Conservation (phyloP, 208 protist genomes). For the Vickermania ingenoplastis region DNA sequence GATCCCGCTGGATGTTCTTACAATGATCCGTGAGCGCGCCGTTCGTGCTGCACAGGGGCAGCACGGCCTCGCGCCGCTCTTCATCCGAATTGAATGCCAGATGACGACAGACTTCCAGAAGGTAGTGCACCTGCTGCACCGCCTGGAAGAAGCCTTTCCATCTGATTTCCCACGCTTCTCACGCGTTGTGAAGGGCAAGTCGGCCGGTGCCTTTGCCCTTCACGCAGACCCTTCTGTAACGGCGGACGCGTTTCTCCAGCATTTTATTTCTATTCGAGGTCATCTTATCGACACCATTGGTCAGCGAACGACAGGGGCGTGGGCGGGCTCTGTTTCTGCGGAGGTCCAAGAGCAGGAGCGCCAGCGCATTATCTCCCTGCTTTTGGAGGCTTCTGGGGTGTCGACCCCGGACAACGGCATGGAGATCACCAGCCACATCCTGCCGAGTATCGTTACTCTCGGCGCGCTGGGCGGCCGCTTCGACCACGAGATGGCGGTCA, state of each 20-base stretch:
- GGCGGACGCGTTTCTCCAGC: neutral
- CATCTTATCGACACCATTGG: neutral
- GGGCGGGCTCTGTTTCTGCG: neutral
- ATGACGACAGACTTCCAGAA: conserved; percentile 80
- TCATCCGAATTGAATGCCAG: conserved; percentile 53
- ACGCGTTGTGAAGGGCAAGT: neutral
- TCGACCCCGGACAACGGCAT: neutral
- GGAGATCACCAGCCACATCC: conserved; percentile 13
- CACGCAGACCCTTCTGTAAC: neutral
- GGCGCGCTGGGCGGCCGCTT: conserved; percentile 66
- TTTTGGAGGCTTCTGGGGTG: neutral
- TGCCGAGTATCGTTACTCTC: conserved; percentile 49
- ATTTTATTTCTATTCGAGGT: neutral
- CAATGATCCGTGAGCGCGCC: conserved; percentile 15
- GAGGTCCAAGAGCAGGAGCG: conserved; percentile 1
- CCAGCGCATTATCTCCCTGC: neutral
- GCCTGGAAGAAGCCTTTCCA: conserved; percentile 13
- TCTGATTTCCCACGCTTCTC: conserved; percentile 10
- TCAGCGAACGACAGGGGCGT: neutral
- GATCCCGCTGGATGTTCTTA: conserved; percentile 26
- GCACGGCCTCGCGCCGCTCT: conserved; percentile 8
- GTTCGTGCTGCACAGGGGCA: neutral
- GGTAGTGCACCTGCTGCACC: conserved; percentile 31
- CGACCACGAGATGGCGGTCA: conserved; percentile 59
- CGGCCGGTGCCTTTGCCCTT: neutral